Evolutionary conservation across 2,329 filamentous ascomycete genomes (phyloP), one percentile per base, ranked within the genome.

Genomic region (Mollisia scopiformis): DNA sequence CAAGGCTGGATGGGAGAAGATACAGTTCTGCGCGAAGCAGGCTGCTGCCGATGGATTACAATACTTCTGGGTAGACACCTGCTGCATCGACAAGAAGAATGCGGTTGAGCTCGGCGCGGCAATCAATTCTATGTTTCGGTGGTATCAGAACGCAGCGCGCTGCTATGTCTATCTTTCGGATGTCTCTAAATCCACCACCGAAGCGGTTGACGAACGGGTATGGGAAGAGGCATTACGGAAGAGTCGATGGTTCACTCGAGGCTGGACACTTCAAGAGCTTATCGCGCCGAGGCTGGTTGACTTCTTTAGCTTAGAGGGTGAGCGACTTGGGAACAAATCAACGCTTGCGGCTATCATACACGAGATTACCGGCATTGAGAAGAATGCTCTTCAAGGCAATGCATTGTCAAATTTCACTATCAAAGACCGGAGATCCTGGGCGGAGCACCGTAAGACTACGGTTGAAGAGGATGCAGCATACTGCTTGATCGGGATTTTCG

Each of bases 401-500:
- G 74, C 72, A 27, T 75, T 75, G 2, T 74, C 76, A 25, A 71
- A 73, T 30, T 68, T 74, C 0, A 47, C 37, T 0, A 52, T 78
- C 43, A 76, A 76, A 0, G 73, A 76, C 39, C 69, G 74, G 0
- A 78, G 79, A 74, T 75, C 75, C 0, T 80, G 77, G 78, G 77
- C 76, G 3, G 69, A 75, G 1, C 55, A 65, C 7, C 71, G 78
- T 0, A 51, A 66, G 1, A 78, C 77, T 0, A 73, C 71, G 0
- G 65, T 75, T 11, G 16, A 58, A 0, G 78, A 81, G 49, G 79
- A 81, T 52, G 70, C 71, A 30, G 77, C 77, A 0, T 81, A 81
- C 35, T 79, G 72, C 16, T 67, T 82, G 0, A 61, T 81, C 4
- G 79, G 79, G 0, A 70, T 81, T 0, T 81, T 81, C 30, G 69